Evolutionary conservation across 2,329 filamentous ascomycete genomes (phyloP), one percentile per base, ranked within the genome.

Genomic region (Scleromitrula shiraiana): DNA sequence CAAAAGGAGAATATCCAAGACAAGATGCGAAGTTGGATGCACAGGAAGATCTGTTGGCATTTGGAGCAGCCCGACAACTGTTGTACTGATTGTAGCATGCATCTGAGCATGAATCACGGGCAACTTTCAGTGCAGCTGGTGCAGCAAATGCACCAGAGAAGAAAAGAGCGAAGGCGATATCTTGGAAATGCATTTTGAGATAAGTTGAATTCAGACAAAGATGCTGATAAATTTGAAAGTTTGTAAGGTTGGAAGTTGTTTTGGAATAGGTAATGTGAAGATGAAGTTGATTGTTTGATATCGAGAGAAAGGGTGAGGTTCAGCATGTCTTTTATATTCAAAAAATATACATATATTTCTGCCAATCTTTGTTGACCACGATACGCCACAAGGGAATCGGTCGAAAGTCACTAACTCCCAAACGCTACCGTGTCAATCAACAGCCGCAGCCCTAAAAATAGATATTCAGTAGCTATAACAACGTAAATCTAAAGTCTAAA

Each of bases 131-230:
- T 3, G 40, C 19, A 24, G 40, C 19, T 42, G 40, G 40, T 42
- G 40, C 40, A 17, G 40, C 40, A 20, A 33, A 24, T 23, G 40
- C 40, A 15, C 40, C 40, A 33, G 40, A 17, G 6, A 5, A 26
- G 23, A 33, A 42, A n/a, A 42, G 40, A 15, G 40, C 27, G 19
- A 42, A 33, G 12, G 27, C 40, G 2, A 42, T 15, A 23, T 42
- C 40, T 23, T 42, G 40, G 27, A 33, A 23, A 42, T 42, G 40
- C 40, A 42, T 42, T 1, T 23, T 8, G 27, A 42, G n/a, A n/a
- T n/a, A n/a, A n/a, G n/a, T n/a, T n/a, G n/a, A n/a, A n/a, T n/a
- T n/a, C n/a, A n/a, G n/a, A n/a, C n/a, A n/a, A n/a, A n/a, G n/a
- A n/a, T n/a, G n/a, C n/a, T n/a, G n/a, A n/a, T n/a, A n/a, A n/a